Evolutionary conservation across 495 filamentous ascomycete species (phyloP), one percentile per base, ranked within the genome.

Genomic region (Darksidea phi): DNA sequence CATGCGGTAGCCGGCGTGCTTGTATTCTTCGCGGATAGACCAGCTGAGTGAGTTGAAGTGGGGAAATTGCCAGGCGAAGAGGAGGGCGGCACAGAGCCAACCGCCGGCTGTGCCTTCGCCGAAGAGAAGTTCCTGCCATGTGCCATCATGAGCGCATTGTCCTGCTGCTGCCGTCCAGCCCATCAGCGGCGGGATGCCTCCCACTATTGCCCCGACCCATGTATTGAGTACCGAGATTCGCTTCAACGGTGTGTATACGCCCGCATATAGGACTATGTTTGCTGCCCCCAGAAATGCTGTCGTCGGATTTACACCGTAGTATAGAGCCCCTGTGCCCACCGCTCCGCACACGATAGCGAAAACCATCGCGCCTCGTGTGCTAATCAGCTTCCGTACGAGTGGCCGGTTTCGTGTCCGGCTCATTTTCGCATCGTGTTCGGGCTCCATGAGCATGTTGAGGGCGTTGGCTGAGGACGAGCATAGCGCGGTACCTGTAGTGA

Each of bases 1-100:
- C 94, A 98, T 98, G 60, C 86, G 78, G 72, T 97, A 90, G 0
- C 94, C 94, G 0, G 91, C 94, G 6, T 79, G 77, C 64, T 83
- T 86, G 75, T 98, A 98, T 67, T 98, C 95, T 1, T 95, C 88
- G 7, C 89, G 79, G 57, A 97, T 94, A 10, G 82, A 75, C 81
- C 90, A 94, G 21, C 87, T 91, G 10, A 98, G 78, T 0, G 91
- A 86, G 78, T 96, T 97, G 78, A 98, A 98, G 71, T 98, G 94
- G 12, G 94, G 90, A 69, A 97, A 97, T 72, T 98, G 94, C 94
- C 94, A 98, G 1, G 91, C 89, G 59, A 96, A 95, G 6, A 98
- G 77, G 28, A 97, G 75, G 0, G 81, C 84, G 5, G 89, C 95
- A 0, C 96, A 77, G 6, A 97, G 73, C 94, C 94, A 98, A 0